A percentile compares a stretch with the other conserved stretches of the same genome.
Conservation (phyloP, 2,329 filamentous ascomycete species). For the Colletotrichum endophyticum region DNA sequence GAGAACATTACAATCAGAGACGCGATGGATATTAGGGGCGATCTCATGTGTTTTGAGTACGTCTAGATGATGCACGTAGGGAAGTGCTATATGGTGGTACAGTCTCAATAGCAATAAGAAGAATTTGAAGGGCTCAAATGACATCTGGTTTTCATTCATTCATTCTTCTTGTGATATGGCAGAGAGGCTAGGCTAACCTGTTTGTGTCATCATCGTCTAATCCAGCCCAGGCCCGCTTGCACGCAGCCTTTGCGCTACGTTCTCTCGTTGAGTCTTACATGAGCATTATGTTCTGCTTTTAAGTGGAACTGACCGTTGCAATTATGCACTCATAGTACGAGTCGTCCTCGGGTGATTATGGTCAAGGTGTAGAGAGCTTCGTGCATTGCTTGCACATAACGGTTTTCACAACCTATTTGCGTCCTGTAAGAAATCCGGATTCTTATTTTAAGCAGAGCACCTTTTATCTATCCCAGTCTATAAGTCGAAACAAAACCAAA, state of each 20-base stretch:
- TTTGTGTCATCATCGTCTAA: fast-evolving
- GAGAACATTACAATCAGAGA: background rate
- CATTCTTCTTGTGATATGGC: background rate
- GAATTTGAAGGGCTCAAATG: background rate
- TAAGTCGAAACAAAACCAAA: background rate
- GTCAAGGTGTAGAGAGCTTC: background rate
- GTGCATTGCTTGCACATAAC: background rate
- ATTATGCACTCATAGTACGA: fast-evolving
- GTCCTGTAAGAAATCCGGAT: background rate
- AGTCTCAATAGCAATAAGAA: background rate
- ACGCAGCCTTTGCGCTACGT: background rate
- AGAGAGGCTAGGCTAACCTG: fast-evolving
- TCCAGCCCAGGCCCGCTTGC: background rate
- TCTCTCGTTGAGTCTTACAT: fast-evolving
- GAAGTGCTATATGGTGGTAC: fast-evolving
- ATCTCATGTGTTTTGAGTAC: background rate
- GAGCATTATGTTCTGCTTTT: background rate
- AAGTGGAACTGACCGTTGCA: fast-evolving
- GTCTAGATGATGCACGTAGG: background rate
- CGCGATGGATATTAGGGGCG: background rate
- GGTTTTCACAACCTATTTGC: background rate
- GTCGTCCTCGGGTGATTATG: background rate
- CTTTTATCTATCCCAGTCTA: background rate
- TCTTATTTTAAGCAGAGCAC: background rate
- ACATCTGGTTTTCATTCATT: fast-evolving